Evolutionary conservation across 129 eudicot species (phyloP), one percentile per base, ranked within the genome.

Genomic region (Flaveria sonorensis): DNA sequence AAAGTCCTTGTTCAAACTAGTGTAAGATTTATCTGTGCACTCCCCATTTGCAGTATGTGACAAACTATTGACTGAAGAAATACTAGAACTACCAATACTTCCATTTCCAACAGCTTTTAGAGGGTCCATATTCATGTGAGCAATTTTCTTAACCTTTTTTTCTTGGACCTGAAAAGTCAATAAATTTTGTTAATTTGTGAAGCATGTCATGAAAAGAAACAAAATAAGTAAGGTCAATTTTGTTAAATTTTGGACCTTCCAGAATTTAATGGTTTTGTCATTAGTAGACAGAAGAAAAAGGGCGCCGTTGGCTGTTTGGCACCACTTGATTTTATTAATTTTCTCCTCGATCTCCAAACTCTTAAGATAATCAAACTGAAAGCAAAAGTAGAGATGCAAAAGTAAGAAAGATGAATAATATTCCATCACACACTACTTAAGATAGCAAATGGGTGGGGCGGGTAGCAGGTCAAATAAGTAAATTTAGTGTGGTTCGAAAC

Each of bases 261-360:
- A 95, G 81, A 81, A 92, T 83, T 95, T 95, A 65, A 95, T 92
- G 61, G 99, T 95, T 85, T 95, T 95, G 81, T 95, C 99, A 84
- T 95, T 95, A 72, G 99, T 95, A 70, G 99, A 95, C 79, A 95
- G 80, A 80, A 95, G 97, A 83, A 95, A 92, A 61, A 91, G 83
- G 61, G 97, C 94, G 42, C 96, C 87, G 51, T 95, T 95, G 2
- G 97, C 95, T 74, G 92, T 85, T 84, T 95, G 99, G 84, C 99
- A 95, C 99, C 99, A 95, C 77, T 88, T 83, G 43, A 95, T 95
- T 88, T 95, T 95, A 88, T 95, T 95, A 84, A 95, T 95, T 74
- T 95, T 95, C 90, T 95, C 99, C 86, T 95, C 99, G 52, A 95
- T 95, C 81, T 95, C 99, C 87, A 95, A 88, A 84, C 97, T 92